Evolutionary conservation across 257 asterid species (phyloP).

Genomic region (Oldenlandia corymbosa): DNA sequence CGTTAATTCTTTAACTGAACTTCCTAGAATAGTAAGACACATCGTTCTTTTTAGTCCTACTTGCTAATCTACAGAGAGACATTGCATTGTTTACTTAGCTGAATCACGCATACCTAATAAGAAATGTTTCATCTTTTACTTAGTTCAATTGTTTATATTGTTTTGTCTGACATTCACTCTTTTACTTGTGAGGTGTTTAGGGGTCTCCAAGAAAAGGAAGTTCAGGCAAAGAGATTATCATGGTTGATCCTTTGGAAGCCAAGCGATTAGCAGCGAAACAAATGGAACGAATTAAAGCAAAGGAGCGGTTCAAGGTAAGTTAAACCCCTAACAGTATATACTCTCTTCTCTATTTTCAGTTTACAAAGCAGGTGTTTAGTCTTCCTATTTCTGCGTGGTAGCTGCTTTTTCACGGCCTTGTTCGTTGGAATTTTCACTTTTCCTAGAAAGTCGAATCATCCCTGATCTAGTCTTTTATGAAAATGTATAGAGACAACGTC

Average conservation of each 20-base stretch:
- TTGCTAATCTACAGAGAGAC: not conserved
- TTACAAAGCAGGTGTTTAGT: too few relatives aligned
- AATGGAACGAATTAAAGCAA: slow-evolving; percentile 75
- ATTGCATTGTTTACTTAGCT: not conserved
- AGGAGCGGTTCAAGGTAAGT: slow-evolving; percentile 62
- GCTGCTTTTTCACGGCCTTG: too few relatives aligned
- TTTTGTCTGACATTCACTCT: not conserved
- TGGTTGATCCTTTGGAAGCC: slow-evolving; percentile 99
- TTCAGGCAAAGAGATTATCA: slow-evolving; percentile 48
- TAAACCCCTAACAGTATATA: not conserved
- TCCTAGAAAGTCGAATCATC: not conserved
- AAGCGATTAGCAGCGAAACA: slow-evolving; percentile 86
- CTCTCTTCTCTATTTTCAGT: not conserved
- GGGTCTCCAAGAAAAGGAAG: slow-evolving; percentile 39
- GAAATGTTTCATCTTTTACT: not conserved
- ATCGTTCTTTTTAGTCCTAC: not conserved
- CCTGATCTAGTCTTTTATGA: not conserved
- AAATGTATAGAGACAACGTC: slow-evolving; percentile 43
- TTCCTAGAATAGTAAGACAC: not conserved
- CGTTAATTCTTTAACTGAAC: not conserved
- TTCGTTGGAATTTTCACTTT: not conserved
- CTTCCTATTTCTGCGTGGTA: too few relatives aligned
- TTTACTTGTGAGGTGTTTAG: slow-evolving; percentile 26
- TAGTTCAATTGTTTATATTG: not conserved
- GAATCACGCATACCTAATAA: not conserved